These are phyloP conservation scores for Polytrichum formosum DNA, from an alignment of 225 moss, liverwort and hornwort species.

Conservation along the genomic window DNA sequence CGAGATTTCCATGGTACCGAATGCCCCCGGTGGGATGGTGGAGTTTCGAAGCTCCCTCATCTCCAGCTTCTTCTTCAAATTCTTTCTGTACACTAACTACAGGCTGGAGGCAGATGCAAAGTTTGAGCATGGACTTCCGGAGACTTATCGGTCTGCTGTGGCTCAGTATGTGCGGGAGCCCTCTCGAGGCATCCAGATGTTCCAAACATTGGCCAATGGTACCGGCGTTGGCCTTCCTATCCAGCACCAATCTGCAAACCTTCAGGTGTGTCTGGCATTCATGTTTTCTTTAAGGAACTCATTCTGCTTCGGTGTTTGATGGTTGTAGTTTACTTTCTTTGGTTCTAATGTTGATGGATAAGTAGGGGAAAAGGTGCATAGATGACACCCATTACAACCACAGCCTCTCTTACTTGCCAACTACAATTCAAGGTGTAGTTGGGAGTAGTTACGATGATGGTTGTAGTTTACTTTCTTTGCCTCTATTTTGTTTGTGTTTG, in stretches of 20 bases:
- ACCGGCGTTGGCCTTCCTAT: conserved; percentile 81
- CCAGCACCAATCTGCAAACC: conserved; percentile 88
- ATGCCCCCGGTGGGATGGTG: conserved; percentile 95
- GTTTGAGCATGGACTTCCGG: conserved; percentile 67
- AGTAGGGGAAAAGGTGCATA: too few relatives aligned
- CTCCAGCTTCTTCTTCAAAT: conserved; percentile 89
- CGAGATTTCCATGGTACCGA: conserved; percentile 63
- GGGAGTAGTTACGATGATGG: too few relatives aligned
- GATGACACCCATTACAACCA: too few relatives aligned
- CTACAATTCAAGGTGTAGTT: too few relatives aligned
- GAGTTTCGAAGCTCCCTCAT: conserved; percentile 81
- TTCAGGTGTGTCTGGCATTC: conserved; percentile 56
- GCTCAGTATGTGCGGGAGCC: conserved; percentile 64
- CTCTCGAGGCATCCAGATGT: conserved; percentile 70
- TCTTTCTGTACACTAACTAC: conserved; percentile 68
- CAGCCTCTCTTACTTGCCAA: too few relatives aligned
- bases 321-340: too few relatives aligned
- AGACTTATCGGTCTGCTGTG: conserved; percentile 78
- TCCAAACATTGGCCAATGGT: conserved; percentile 44
- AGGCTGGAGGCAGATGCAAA: conserved; percentile 62
- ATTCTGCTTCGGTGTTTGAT: too few relatives aligned
- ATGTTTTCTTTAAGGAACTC: neutral
- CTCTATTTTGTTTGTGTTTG: too few relatives aligned
- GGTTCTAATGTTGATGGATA: too few relatives aligned
- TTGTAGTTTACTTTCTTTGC: too few relatives aligned